Base-by-base conservation (phyloP, 345 rosid genomes). In the Dipteronia sinensis region DNA sequence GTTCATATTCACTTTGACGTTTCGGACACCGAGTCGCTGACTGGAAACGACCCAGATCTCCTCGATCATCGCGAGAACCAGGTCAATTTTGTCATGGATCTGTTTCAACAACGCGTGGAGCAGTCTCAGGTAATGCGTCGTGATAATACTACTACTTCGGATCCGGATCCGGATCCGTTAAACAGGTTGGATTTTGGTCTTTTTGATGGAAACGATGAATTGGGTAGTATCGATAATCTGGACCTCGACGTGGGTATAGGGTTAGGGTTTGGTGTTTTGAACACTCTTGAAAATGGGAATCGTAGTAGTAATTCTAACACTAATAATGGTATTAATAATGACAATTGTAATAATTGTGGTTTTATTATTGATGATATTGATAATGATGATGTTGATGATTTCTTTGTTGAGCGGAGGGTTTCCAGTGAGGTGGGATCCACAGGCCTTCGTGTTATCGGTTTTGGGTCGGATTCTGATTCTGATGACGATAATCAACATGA, bases 21-120 rank as follows among this genome's bases (percentile, higher is more conserved):
- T 0, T 85, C 85, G 17, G 85, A 81, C 13, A 71, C 87, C 13
- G 88, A 83, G 64, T 79, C 85, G 11, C 75, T 79, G 31, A 63
- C 82, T 25, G 31, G 34, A 65, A 78, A 82, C 58, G 81, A 78
- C 65, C 78, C 83, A 38, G 97, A 91, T 82, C 85, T 86, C 19
- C 68, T 80, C 65, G 91, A 79, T 12, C 78, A 77, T 71, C 89
- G 92, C 27, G 87, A 85, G 81, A 91, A 85, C 78, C 95, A 87
- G 83, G 91, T 87, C 67, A 81, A 84, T 77, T 95, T 91, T 84
- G 98, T 91, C 70, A 89, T 93, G 95, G 98, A 95, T 89, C 89
- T 95, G 80, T 85, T 95, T 65, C 97, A 93, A 63, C 92, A 92
- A 83, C 98, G 97, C 66, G 95, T 92, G 68, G 98, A 95, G 85